phyloP scores from a whole-genome alignment of 2,329 filamentous ascomycete genomes.

The Sphaceloma murrayae region DNA sequence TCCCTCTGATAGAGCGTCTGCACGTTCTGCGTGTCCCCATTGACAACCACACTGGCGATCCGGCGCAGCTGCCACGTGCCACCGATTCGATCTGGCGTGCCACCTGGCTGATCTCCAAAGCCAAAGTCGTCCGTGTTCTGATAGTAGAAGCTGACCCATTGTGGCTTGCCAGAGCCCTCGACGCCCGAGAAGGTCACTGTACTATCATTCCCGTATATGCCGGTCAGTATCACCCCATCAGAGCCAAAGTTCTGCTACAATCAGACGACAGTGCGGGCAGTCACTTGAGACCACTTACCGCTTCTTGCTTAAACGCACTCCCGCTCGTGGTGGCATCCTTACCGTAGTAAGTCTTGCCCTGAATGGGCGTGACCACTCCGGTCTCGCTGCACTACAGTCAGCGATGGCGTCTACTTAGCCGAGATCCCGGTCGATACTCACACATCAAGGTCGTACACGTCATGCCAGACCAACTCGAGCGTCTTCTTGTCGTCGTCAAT shows the following conservation, averaged over 20 bases:
- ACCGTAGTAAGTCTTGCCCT: constrained; percentile 41
- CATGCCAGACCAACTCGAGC: constrained; percentile 44
- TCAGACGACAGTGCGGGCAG: too few relatives aligned
- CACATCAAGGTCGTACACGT: constrained; percentile 48
- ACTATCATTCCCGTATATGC: constrained; percentile 47
- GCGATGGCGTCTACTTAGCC: not conserved
- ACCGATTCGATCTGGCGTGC: constrained; percentile 50
- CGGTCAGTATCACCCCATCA: constrained; percentile 40
- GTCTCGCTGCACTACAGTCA: constrained; percentile 29
- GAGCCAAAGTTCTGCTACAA: constrained; percentile 43
- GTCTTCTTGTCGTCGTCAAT: constrained; percentile 46
- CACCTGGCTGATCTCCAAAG: constrained; percentile 46
- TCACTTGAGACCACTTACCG: constrained; percentile 28
- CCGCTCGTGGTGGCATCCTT: constrained; percentile 39
- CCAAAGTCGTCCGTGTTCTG: constrained; percentile 54
- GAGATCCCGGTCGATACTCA: constrained; percentile 16
- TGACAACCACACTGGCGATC: constrained; percentile 52
- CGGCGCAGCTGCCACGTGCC: constrained; percentile 51
- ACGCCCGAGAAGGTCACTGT: constrained; percentile 44
- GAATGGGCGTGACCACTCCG: constrained; percentile 39
- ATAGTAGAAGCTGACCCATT: constrained; percentile 51
- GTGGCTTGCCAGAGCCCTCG: constrained; percentile 42
- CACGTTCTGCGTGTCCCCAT: constrained; percentile 41
- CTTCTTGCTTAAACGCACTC: constrained; percentile 47
- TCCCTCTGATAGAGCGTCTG: constrained; percentile 46